Percentiles rank a stretch among this genome's conserved stretches.
These are phyloP conservation scores for Trichoderma sp. DNA, from an alignment of 2,329 filamentous ascomycete genomes.

Conservation along the genomic window DNA sequence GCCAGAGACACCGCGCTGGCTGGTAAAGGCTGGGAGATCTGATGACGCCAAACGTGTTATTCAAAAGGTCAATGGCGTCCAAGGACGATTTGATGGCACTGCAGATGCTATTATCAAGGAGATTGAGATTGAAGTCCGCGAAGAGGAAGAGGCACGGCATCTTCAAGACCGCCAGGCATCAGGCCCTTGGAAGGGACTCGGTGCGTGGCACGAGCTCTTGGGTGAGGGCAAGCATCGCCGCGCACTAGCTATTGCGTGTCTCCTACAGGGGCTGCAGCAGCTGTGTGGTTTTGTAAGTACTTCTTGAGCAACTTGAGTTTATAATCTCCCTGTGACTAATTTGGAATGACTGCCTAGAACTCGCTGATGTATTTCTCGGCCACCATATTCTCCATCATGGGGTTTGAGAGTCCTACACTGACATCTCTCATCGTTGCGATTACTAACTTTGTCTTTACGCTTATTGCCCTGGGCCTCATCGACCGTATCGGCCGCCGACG, in stretches of 20 bases:
- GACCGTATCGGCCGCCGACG: conserved; percentile 76
- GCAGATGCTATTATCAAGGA: conserved; percentile 62
- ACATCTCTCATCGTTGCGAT: conserved; percentile 77
- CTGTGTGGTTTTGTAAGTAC: conserved; percentile 73
- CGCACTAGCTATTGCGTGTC: conserved; percentile 79
- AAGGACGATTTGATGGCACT: conserved; percentile 42
- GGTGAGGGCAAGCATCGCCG: conserved; percentile 63
- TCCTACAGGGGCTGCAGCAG: conserved; percentile 85
- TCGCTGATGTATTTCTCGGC: conserved; percentile 90
- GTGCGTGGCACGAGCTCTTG: conserved; percentile 54
- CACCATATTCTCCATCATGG: conserved; percentile 74
- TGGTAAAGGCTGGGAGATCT: conserved; percentile 66
- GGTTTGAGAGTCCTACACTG: conserved; percentile 75
- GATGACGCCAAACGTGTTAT: conserved; percentile 65
- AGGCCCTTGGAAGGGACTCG: conserved; percentile 39
- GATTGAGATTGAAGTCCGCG: conserved; percentile 72
- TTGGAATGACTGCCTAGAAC: conserved; percentile 50
- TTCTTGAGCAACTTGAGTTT: background rate
- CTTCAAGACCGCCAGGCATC: conserved; percentile 32
- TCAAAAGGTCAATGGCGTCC: conserved; percentile 58
- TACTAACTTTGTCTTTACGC: conserved; percentile 79
- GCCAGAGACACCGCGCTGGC: conserved; percentile 87
- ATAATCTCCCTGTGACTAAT: conserved; percentile 2
- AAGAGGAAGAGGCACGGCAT: conserved; percentile 58
- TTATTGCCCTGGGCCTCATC: conserved; percentile 72